Evolutionary conservation across 78 protist species (phyloP), one percentile per base, ranked within the genome.

Genomic region (Fonticula alba): DNA sequence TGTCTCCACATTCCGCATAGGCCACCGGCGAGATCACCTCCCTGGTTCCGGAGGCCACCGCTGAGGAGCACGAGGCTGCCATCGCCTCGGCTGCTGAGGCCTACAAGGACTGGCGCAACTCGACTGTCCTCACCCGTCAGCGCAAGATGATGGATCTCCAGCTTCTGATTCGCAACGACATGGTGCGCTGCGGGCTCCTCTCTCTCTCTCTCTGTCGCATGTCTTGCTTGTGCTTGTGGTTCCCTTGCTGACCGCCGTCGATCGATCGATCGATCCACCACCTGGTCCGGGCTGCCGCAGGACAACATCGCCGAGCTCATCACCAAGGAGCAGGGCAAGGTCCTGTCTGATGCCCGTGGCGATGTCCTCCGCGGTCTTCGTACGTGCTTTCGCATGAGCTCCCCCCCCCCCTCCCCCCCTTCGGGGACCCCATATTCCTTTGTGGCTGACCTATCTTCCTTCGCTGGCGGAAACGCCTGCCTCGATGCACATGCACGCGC

Each of bases 281-380:
- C 47, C 47, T 17, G 15, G 9, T 59, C 47, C 5, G n/a, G 36
- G 11, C 64, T 17, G 19, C 52, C n/a, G 7, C 53, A 54, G 64
- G n/a, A 54, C 58, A 69, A 75, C 36, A 49, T 88, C 14, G 94
- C 92, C 13, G 49, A 68, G 36, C 14, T 52, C 61, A 82, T 92
- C 65, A 75, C 86, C 17, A 64, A 68, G 31, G 95, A 88, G 78
- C 93, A 86, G 62, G 98, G 98, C 63, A 93, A 93, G 87, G 87
- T 94, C 24, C 65, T 84, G 0, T 86, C 83, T 15, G 98, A 93
- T 41, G 95, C 96, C 24, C 62, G 67, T 56, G 89, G 89, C 41
- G 89, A 83, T 62, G 84, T 83, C 6, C 78, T 83, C 63, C 71
- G 89, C 31, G 89, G 89, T 55, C 53, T 70, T 26, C 68, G 22